phyloP scores from a whole-genome alignment of 352 stramenopile species.

The Saprolegnia diclina region DNA sequence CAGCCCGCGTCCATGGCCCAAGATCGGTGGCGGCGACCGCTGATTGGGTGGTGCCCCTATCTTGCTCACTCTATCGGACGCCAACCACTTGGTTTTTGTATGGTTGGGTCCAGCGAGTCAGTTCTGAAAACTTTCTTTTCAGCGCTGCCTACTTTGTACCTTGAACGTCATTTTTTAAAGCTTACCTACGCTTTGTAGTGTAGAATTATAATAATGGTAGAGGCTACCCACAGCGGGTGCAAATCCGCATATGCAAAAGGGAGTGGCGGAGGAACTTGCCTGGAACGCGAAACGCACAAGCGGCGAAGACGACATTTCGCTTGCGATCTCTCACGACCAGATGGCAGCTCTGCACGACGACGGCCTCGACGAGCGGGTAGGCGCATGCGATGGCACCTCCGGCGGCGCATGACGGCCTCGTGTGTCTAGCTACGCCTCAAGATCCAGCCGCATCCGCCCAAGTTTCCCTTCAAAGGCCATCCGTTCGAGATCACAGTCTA shows the following conservation, averaged over 20 bases:
- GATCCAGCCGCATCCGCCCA: conserved; percentile 75
- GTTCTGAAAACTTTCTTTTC: neutral
- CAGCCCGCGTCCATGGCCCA: too few relatives aligned
- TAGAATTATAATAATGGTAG: neutral
- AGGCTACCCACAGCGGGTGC: neutral
- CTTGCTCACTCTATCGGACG: neutral
- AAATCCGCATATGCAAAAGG: conserved; percentile 9
- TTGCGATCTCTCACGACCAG: neutral
- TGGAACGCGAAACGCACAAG: conserved; percentile 12
- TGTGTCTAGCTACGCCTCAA: conserved; percentile 57
- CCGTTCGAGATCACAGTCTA: conserved; percentile 84
- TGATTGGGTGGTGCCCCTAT: neutral
- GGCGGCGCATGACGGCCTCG: neutral
- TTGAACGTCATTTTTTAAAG: neutral
- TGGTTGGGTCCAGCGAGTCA: neutral
- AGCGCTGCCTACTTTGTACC: neutral
- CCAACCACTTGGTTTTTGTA: neutral
- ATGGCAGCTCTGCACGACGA: conserved; percentile 11
- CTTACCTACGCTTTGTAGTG: neutral
- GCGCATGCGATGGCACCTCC: neutral
- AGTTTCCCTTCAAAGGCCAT: conserved; percentile 82
- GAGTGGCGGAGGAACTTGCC: conserved; percentile 12
- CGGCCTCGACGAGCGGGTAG: neutral
- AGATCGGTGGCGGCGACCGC: too few relatives aligned
- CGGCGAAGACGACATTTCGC: neutral